A percentile compares a stretch with the other conserved stretches of the same genome.
Conservation (phyloP, 2,329 filamentous ascomycete genomes). For the Leptographium lundbergii region DNA sequence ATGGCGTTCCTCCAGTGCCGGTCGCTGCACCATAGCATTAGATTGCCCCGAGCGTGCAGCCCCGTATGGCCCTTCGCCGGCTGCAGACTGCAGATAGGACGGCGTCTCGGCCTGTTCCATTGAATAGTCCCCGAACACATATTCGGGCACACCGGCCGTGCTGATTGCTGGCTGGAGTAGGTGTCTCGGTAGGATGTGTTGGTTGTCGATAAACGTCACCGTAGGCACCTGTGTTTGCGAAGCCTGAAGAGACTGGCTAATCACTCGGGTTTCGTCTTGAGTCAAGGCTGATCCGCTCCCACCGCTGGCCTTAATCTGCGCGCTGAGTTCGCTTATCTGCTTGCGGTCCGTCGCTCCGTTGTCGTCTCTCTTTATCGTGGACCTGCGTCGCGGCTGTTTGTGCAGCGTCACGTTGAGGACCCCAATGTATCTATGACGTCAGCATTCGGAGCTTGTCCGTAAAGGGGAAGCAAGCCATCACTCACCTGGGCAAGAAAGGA, state of each 20-base stretch:
- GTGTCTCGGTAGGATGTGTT: constrained; percentile 80
- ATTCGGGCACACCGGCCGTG: neutral
- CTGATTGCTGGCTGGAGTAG: constrained; percentile 52
- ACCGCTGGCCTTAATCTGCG: constrained; percentile 8
- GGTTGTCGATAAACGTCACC: constrained; percentile 87
- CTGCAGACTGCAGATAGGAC: neutral
- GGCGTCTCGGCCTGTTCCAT: neutral
- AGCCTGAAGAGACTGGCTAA: constrained; percentile 66
- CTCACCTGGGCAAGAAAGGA: constrained; percentile 74
- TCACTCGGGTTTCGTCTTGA: constrained; percentile 24
- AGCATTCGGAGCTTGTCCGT: neutral
- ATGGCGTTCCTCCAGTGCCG: constrained; percentile 39
- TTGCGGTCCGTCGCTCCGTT: constrained; percentile 22
- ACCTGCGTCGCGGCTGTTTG: constrained; percentile 60
- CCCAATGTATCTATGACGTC: constrained; percentile 71
- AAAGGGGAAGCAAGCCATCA: constrained; percentile 1
- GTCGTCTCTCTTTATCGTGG: constrained; percentile 39
- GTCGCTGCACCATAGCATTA: constrained; percentile 15
- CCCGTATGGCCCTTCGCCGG: neutral
- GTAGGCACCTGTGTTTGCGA: constrained; percentile 60
- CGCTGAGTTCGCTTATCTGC: constrained; percentile 17
- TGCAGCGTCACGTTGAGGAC: constrained; percentile 94
- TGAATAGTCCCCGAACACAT: neutral
- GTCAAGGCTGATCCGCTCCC: neutral
- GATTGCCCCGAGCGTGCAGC: neutral